phyloP scores from a whole-genome alignment of 768 basidiomycete genomes.

The Hypsizygus marmoreus region DNA sequence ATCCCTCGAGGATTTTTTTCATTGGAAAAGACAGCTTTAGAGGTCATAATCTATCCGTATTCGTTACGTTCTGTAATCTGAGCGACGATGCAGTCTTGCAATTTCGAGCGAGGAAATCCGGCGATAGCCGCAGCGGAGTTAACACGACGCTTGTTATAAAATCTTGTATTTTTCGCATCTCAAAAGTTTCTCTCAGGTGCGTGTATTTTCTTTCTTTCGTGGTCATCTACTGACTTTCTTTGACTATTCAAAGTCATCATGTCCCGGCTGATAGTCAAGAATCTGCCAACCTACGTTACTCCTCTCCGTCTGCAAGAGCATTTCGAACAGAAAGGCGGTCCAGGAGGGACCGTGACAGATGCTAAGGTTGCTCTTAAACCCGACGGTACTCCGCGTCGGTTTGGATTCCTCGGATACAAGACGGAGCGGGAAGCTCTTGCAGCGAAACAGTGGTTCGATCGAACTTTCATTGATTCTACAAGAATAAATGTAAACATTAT shows the following conservation, averaged over 20 bases:
- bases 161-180: slow-evolving; percentile 20
- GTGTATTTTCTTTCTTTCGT: slow-evolving; percentile 14
- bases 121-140: slow-evolving; percentile 29
- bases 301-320: slow-evolving; percentile 65
- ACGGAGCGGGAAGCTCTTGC: slow-evolving; percentile 69
- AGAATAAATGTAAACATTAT: slow-evolving; percentile 76
- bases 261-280: slow-evolving; percentile 86
- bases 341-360: slow-evolving; percentile 80
- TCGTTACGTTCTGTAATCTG: background rate
- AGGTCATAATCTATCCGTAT: slow-evolving; percentile 12
- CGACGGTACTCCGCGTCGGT: slow-evolving; percentile 81
- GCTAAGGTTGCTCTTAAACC: slow-evolving; percentile 74
- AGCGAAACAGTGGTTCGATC: slow-evolving; percentile 84
- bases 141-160: slow-evolving; percentile 9
- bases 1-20: slow-evolving; percentile 88
- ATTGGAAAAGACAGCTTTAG: slow-evolving; percentile 17
- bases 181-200: slow-evolving; percentile 20
- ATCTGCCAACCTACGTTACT: slow-evolving; percentile 71
- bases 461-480: slow-evolving; percentile 79
- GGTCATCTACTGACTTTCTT: background rate
- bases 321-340: slow-evolving; percentile 63
- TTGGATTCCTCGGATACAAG: slow-evolving; percentile 94
- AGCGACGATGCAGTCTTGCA: too few relatives aligned
- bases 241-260: slow-evolving; percentile 35
- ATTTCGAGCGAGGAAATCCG: slow-evolving; percentile 9